Percentiles rank a stretch among this genome's conserved stretches.
Conservation (phyloP, 495 filamentous ascomycete genomes). For the Amorphotheca resinae region DNA sequence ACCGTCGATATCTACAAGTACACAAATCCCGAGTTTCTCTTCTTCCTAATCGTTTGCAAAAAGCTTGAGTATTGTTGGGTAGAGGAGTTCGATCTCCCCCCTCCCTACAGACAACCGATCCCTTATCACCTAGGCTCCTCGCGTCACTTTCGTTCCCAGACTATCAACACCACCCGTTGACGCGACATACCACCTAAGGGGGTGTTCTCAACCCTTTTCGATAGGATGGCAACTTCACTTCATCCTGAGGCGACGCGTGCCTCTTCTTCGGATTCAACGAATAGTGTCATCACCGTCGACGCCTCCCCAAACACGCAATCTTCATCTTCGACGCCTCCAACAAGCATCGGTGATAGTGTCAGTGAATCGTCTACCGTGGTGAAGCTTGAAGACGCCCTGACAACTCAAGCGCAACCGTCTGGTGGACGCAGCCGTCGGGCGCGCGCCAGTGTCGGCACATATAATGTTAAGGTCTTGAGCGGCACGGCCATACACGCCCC, state of each 20-base stretch:
- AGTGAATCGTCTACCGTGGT: constrained; percentile 21
- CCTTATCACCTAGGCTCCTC: not conserved
- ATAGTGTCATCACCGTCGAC: constrained; percentile 18
- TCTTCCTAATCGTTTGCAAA: not conserved
- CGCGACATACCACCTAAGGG: not conserved
- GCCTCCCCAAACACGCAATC: constrained; percentile 8
- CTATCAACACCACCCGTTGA: not conserved
- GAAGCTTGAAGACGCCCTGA: constrained; percentile 7
- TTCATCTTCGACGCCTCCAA: constrained; percentile 26
- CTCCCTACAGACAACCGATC: not conserved
- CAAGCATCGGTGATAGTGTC: constrained; percentile 25
- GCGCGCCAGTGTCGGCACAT: constrained; percentile 34
- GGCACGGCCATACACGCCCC: constrained; percentile 32
- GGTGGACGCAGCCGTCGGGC: constrained; percentile 31
- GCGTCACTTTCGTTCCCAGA: not conserved
- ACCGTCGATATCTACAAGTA: not conserved
- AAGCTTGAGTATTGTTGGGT: not conserved
- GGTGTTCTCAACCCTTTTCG: constrained; percentile 27
- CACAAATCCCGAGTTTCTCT: not conserved
- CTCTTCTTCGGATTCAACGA: constrained; percentile 12
- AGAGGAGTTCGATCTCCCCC: not conserved
- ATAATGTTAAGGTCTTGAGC: constrained; percentile 40
- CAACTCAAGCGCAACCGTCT: constrained; percentile 4
- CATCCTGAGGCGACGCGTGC: constrained; percentile 13
- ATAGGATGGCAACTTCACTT: constrained; percentile 8